phyloP scores from a whole-genome alignment of 1,284 basidiomycete genomes.

The Irpex sp. region DNA sequence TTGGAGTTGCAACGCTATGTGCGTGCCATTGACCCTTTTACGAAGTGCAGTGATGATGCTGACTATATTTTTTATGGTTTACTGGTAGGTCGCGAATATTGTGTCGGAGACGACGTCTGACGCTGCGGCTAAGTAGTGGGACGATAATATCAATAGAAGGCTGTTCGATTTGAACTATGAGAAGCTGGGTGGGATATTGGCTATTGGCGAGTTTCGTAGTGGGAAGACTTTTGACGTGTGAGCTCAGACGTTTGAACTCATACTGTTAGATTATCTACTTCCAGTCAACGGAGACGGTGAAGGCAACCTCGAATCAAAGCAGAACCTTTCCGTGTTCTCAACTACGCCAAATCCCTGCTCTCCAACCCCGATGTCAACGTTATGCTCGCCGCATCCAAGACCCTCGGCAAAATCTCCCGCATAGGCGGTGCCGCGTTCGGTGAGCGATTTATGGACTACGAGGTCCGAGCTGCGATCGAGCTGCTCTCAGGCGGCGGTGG shows the following conservation, averaged over 20 bases:
- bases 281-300: slow-evolving; percentile 55
- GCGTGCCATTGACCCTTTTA: slow-evolving; percentile 22
- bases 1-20: slow-evolving; percentile 71
- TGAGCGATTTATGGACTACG: slow-evolving; percentile 84
- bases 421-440: slow-evolving; percentile 81
- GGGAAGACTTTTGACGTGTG: too few species aligned
- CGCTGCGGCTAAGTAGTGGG: slow-evolving; percentile 75
- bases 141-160: slow-evolving; percentile 74
- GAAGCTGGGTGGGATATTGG: slow-evolving; percentile 78
- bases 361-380: slow-evolving; percentile 83
- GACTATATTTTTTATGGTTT: not conserved
- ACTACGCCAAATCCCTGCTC: slow-evolving; percentile 85
- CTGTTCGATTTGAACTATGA: slow-evolving; percentile 77
- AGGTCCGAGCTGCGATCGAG: slow-evolving; percentile 79
- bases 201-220: slow-evolving; percentile 58
- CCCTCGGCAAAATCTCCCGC: slow-evolving; percentile 77
- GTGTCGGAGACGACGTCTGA: slow-evolving; percentile 77
- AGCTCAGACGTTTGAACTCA: too few species aligned
- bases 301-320: slow-evolving; percentile 72
- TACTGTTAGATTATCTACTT: slow-evolving; percentile 57
- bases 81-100: slow-evolving; percentile 57
- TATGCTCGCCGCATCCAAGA: slow-evolving; percentile 87
- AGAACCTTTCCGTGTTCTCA: slow-evolving; percentile 86
- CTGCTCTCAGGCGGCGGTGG: slow-evolving; percentile 68
- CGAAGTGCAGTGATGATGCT: slow-evolving; percentile 11